These are phyloP conservation scores for Venturia asperata DNA, from an alignment of 2,329 filamentous ascomycete species.

Conservation along the genomic window DNA sequence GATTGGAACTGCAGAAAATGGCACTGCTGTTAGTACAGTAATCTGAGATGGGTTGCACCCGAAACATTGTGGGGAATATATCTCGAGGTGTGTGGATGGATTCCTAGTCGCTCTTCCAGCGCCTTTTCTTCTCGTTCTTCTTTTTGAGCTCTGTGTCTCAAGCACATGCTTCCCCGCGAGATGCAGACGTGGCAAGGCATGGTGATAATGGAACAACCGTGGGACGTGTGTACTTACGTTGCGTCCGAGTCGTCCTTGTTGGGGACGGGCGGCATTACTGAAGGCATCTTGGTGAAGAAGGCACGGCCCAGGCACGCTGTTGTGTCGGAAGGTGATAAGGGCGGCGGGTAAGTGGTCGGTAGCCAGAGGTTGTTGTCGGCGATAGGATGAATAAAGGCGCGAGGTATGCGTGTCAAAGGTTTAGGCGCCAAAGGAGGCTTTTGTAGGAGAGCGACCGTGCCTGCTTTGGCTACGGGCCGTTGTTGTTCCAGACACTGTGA, in stretches of 20 bases:
- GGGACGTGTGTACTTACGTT: constrained; percentile 8
- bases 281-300: constrained; percentile 19
- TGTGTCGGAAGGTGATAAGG: not conserved
- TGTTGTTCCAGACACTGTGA: not conserved
- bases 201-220: not conserved
- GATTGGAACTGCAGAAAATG: not conserved
- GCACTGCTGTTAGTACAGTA: not conserved
- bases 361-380: not conserved
- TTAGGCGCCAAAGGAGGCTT: not conserved
- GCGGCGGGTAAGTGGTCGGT: not conserved
- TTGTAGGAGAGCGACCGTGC: not conserved
- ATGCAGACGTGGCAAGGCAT: not conserved
- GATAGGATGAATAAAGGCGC: constrained; percentile 6
- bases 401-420: not conserved
- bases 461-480: not conserved
- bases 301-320: constrained; percentile 8
- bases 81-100: too few species aligned
- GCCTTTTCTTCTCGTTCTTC: too few species aligned
- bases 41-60: not conserved
- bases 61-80: not conserved
- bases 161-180: too few species aligned
- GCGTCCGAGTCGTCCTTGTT: constrained; percentile 45
- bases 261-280: constrained; percentile 38
- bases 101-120: too few species aligned
- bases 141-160: too few species aligned